Evolutionary conservation across 306 rosid genomes (phyloP), one percentile per base, ranked within the genome.

Genomic region (Rubus idaeus): DNA sequence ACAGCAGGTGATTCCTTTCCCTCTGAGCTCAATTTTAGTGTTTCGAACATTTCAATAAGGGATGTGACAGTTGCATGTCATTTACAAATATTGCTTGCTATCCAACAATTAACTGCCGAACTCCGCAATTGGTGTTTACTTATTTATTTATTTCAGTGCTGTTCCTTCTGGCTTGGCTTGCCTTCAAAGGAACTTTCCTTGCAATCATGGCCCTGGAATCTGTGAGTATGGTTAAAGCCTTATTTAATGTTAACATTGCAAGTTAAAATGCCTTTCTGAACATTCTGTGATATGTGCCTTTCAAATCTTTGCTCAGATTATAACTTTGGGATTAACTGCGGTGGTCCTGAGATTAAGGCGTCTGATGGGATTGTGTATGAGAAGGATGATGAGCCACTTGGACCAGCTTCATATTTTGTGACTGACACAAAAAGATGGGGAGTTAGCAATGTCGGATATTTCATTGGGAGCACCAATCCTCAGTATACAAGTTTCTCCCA

Each of bases 401-500:
- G 98, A 62, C 82, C 96, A 14, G 89, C 97, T 49, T 76, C 87
- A 26, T 88, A 89, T 83, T 93, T 55, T 82, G 93, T 87, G 45
- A 79, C 86, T 13, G 76, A 70, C 78, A 57, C 88, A 42, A 39
- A 12, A 6, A 87, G 87, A 81, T 89, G 98, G 98, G 96, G 82
- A 13, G 88, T 87, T 74, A 91, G 94, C 75, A 93, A 87, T 71
- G 91, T 89, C 9, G 97, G 98, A 75, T 73, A 68, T 20, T 93
- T 87, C 72, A 75, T 83, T 0, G 83, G 81, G 30, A 73, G 0
- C 63, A 83, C 0, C 57, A 75, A 82, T 77, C 79, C 86, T 78
- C 6, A 1, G 5, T 93, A 26, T 80, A 75, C 20, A 39, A 77
- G 79, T 58, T 71, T 1, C 56, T 85, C 84, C 5, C 3, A 67